These are phyloP conservation scores for Atalantia buxifolia DNA, from an alignment of 345 rosid genomes.

Conservation along the genomic window DNA sequence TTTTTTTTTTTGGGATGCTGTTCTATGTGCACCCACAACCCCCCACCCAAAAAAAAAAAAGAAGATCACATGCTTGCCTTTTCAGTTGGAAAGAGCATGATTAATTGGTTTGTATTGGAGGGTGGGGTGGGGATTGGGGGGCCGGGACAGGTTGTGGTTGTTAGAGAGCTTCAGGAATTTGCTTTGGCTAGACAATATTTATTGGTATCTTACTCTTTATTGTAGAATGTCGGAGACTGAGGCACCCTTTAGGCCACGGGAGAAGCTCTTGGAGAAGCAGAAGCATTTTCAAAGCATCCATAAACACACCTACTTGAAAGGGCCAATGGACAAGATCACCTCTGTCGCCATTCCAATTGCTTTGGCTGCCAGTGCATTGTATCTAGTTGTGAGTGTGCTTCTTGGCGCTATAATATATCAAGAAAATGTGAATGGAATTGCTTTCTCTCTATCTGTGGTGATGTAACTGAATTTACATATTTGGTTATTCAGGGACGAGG, in stretches of 20 bases:
- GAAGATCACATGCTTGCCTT: not conserved
- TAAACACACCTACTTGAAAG: slow-evolving; percentile 78
- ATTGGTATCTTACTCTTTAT: not conserved
- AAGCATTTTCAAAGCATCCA: slow-evolving; percentile 71
- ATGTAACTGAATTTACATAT: not conserved
- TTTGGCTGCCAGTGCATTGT: slow-evolving; percentile 55
- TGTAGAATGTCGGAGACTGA: slow-evolving; percentile 53
- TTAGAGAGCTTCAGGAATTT: not conserved
- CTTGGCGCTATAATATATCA: not conserved
- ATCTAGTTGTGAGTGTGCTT: slow-evolving; percentile 61
- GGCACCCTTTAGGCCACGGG: slow-evolving; percentile 78
- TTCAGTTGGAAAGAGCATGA: not conserved
- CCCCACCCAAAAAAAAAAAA: no score
- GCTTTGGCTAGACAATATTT: not conserved
- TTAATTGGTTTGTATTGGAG: no score
- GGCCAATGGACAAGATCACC: slow-evolving; percentile 76
- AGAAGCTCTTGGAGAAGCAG: slow-evolving; percentile 82
- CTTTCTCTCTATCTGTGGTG: not conserved
- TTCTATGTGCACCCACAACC: no score
- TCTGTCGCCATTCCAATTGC: slow-evolving; percentile 83
- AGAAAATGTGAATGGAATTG: not conserved
- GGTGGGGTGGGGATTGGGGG: not conserved
- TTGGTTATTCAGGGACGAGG: slow-evolving; percentile 64
- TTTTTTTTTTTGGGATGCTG: not conserved
- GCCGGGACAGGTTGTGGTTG: not conserved